phyloP scores from a whole-genome alignment of 768 basidiomycete species.

The Leucogyrophana mollusca region DNA sequence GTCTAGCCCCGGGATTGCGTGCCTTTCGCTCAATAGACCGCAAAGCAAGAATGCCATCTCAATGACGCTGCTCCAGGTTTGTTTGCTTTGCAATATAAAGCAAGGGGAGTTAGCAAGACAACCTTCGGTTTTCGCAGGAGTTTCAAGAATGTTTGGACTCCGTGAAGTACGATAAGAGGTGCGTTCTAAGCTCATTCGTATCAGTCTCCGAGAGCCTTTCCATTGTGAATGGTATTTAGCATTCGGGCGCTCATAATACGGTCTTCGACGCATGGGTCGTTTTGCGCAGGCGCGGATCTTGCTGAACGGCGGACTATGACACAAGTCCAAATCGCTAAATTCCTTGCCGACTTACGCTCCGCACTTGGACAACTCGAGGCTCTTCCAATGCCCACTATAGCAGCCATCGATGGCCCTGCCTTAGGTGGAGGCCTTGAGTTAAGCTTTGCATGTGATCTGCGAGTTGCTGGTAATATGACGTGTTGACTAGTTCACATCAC shows the following conservation, averaged over 20 bases:
- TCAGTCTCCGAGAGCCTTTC: background rate
- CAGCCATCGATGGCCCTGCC: constrained; percentile 91
- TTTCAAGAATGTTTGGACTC: constrained; percentile 65
- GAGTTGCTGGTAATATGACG: constrained; percentile 70
- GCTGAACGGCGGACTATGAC: constrained; percentile 84
- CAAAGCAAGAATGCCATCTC: constrained; percentile 89
- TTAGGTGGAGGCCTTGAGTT: constrained; percentile 92
- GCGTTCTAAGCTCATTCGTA: constrained; percentile 9
- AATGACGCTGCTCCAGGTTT: constrained; percentile 63
- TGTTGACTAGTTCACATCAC: no score
- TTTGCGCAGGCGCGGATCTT: constrained; percentile 93
- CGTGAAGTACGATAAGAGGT: constrained; percentile 69
- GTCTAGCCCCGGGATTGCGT: constrained; percentile 64
- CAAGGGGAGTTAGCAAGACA: no score
- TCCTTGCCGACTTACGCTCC: constrained; percentile 72
- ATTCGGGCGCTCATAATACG: constrained; percentile 81
- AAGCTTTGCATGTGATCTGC: constrained; percentile 84
- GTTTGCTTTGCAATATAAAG: background rate
- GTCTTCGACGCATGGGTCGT: constrained; percentile 73
- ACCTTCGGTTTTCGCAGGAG: constrained; percentile 62
- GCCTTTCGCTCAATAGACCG: constrained; percentile 78
- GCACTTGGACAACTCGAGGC: constrained; percentile 76
- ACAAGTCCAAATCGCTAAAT: constrained; percentile 66
- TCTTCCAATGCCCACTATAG: constrained; percentile 86
- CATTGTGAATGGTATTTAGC: constrained; percentile 31